Base-by-base conservation (phyloP, 805 yeast species). In the Schwanniomyces pseudopolymorphus region DNA sequence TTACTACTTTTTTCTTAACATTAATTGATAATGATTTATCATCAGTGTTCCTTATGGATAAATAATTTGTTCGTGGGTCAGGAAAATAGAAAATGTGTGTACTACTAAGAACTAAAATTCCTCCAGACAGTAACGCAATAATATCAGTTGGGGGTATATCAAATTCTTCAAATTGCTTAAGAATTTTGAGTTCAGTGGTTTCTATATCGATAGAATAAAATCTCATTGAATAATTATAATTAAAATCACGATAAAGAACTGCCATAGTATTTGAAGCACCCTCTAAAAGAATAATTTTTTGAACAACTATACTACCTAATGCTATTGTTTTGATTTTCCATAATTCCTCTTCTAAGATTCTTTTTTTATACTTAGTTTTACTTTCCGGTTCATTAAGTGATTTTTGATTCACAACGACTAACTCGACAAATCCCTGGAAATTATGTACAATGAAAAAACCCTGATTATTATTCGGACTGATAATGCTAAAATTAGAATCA, bases 181-280 rank as follows among this genome's bases (percentile, higher is more conserved):
- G 10, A 19, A 64, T 27, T 1, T 42, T 26, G 11, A 61, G 44
- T 0, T 21, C 41, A 4, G 43, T 37, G 3, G 37, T 39, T 1
- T 19, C 33, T 19, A 39, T 16, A 24, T 52, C 52, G 3, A 67
- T 26, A n/a, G 45, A 31, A 50, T 64, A 70, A 51, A 51, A 60
- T 26, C 74, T 56, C 36, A 70, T 46, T 9, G 71, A 64, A 41
- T 59, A 61, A 43, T 56, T 54, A 51, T 61, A 66, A 40, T 65
- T 66, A 40, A 63, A 64, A 44, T 69, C 73, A 19, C 74, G 56
- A 47, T 64, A 67, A 5, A 69, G 45, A 1, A 67, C 46, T 1
- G 69, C 72, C 13, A 69, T n/a, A 10, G 49, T 26, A 13, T 41
- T 26, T 4, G 11, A 5, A 16, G 11, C 17, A 4, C 33, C 25